phyloP scores from a whole-genome alignment of 768 basidiomycete genomes.

The Lactarius psammicola region DNA sequence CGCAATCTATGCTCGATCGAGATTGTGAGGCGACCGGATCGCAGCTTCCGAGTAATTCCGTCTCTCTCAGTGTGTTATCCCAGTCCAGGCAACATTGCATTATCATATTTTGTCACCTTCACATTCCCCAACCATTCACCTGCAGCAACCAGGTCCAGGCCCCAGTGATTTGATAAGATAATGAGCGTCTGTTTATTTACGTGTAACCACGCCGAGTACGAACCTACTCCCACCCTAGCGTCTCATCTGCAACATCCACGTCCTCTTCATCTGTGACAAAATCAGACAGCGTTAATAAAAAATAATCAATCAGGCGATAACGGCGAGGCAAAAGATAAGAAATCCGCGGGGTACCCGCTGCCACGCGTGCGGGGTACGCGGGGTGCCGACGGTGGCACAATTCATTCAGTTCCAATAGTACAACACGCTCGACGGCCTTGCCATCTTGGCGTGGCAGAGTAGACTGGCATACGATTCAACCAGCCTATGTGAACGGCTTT shows the following conservation, averaged over 20 bases:
- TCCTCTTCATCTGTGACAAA: constrained; percentile 24
- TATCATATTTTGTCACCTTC: constrained; percentile 15
- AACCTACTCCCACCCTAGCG: constrained; percentile 27
- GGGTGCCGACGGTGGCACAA: constrained; percentile 14
- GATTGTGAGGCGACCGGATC: constrained; percentile 14
- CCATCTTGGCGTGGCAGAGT: constrained; percentile 24
- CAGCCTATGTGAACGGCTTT: constrained; percentile 5
- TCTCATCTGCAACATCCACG: constrained; percentile 25
- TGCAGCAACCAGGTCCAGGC: constrained; percentile 12
- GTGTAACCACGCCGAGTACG: constrained; percentile 14
- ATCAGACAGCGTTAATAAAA: constrained; percentile 6
- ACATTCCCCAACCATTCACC: constrained; percentile 16
- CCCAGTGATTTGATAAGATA: constrained; percentile 27
- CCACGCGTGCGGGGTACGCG: constrained; percentile 22
- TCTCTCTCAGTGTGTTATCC: not conserved
- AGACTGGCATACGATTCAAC: not conserved
- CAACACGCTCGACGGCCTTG: constrained; percentile 23
- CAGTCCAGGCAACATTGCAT: constrained; percentile 8
- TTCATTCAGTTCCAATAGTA: not conserved
- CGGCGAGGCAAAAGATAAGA: not conserved
- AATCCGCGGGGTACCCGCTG: constrained; percentile 23
- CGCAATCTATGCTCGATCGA: constrained; percentile 16
- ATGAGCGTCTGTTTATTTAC: constrained; percentile 24
- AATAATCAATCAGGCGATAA: constrained; percentile 20
- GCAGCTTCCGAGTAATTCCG: constrained; percentile 16